Evolutionary conservation across 2,329 filamentous ascomycete species (phyloP), one percentile per base, ranked within the genome.

Genomic region (Epichloe sibirici): DNA sequence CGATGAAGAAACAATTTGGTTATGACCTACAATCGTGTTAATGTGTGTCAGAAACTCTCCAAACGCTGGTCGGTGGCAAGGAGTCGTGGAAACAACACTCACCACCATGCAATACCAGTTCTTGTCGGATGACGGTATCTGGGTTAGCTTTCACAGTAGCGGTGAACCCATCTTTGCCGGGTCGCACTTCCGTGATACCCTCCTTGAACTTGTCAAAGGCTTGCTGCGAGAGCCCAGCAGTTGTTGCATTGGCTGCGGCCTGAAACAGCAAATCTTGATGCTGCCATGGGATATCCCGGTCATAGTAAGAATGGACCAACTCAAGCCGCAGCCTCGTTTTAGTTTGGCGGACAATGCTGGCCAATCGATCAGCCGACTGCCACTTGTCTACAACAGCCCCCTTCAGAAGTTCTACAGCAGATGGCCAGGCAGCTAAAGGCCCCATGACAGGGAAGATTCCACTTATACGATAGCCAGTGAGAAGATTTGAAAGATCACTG

Each of bases 391-490:
- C 72, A 12, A 95, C 76, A 51, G 78, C 77, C 8, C 70, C 65
- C 17, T 82, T 72, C 6, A 94, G 71, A 61, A 78, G 77, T 4
- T 73, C 71, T 47, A 86, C 71, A 15, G 90, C 63, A 12, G 74
- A 73, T 0, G 87, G 86, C 64, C 86, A 86, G 3, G 73, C 69
- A 6, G 78, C 72, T 3, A 96, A 73, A 0, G 90, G 90, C 0
- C 82, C 81, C n/a, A 96, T 74, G 5, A 95, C 71, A 0, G 90
- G 90, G 15, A 95, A 71, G 4, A 86, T 63, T 1, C 90, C 91
- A n/a, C 76, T 82, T 39, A 93, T 81, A 23, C 83, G 81, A 66
- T 95, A 97, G 12, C 81, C 83, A 9, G 85, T 74, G 5, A 96
- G 75, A 56, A 97, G 77, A 9, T 77, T 78, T 1, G 85, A 79